These are phyloP conservation scores for Akanthomyces muscarius DNA, from an alignment of 2,329 filamentous ascomycete genomes.

Conservation along the genomic window DNA sequence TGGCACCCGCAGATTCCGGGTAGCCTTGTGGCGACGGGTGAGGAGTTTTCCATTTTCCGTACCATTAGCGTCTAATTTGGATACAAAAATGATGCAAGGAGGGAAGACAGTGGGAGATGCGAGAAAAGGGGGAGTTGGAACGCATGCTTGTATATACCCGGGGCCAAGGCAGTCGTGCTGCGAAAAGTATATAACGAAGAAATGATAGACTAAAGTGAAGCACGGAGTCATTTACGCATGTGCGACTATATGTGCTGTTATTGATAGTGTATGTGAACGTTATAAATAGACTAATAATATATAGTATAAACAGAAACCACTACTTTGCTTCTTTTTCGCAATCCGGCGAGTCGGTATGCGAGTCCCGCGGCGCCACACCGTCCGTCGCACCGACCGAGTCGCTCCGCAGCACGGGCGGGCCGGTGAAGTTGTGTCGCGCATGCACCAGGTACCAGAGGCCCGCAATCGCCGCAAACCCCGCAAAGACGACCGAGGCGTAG, in stretches of 20 bases:
- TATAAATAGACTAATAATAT: not conserved
- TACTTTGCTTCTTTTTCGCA: constrained; percentile 10
- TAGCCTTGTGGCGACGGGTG: constrained; percentile 82
- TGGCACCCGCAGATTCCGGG: constrained; percentile 98
- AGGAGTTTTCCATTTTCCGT: constrained; percentile 81
- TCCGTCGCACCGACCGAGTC: constrained; percentile 7
- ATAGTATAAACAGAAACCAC: not conserved
- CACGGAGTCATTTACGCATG: too few species aligned
- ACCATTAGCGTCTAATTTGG: constrained; percentile 69
- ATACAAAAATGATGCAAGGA: not conserved
- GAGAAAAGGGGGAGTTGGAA: not conserved
- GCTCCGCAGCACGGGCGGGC: constrained; percentile 41
- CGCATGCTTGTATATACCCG: constrained; percentile 7
- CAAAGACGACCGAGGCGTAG: constrained; percentile 63
- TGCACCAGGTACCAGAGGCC: constrained; percentile 60
- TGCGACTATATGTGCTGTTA: not conserved
- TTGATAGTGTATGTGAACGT: not conserved
- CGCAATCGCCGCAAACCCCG: constrained; percentile 57
- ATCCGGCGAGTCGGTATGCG: constrained; percentile 4
- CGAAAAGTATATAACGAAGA: not conserved
- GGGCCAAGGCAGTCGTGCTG: not conserved
- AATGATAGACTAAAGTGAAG: not conserved
- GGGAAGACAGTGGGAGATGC: not conserved
- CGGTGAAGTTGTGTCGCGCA: constrained; percentile 60
- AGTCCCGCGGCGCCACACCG: constrained; percentile 11